Conservation (phyloP, 257 asterid genomes). For the Rehmannia glutinosa region DNA sequence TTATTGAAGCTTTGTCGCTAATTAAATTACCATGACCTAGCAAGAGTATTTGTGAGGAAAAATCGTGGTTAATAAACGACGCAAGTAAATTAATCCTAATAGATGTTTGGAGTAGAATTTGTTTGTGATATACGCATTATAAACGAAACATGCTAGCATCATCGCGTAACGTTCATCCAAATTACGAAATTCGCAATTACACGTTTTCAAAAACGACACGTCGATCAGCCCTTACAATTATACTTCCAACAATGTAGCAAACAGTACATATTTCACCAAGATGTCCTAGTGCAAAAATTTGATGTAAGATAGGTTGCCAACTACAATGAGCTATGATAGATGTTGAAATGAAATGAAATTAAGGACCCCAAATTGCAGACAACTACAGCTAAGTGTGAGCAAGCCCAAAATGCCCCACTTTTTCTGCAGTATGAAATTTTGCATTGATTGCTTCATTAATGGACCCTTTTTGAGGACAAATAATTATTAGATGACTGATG, state of each 20-base stretch:
- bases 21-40: too few species aligned
- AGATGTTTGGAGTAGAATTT: too few species aligned
- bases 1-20: too few species aligned
- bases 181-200: too few species aligned
- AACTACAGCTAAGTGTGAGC: conserved; percentile 33
- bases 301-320: conserved; percentile 30
- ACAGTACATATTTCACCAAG: background rate
- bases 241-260: background rate
- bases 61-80: too few species aligned
- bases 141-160: too few species aligned
- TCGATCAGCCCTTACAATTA: too few species aligned
- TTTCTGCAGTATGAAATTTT: conserved; percentile 9
- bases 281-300: background rate
- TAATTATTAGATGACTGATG: conserved; percentile 14
- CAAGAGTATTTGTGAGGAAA: too few species aligned
- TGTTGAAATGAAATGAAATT: conserved; percentile 24
- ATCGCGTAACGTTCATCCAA: too few species aligned
- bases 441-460: conserved; percentile 11
- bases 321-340: conserved; percentile 21
- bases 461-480: conserved; percentile 14
- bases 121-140: too few species aligned
- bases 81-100: too few species aligned
- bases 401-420: conserved; percentile 19
- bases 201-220: too few species aligned
- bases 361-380: conserved; percentile 33